These are phyloP conservation scores for Monosporascus sp. DNA, from an alignment of 2,329 filamentous ascomycete species.

Conservation along the genomic window DNA sequence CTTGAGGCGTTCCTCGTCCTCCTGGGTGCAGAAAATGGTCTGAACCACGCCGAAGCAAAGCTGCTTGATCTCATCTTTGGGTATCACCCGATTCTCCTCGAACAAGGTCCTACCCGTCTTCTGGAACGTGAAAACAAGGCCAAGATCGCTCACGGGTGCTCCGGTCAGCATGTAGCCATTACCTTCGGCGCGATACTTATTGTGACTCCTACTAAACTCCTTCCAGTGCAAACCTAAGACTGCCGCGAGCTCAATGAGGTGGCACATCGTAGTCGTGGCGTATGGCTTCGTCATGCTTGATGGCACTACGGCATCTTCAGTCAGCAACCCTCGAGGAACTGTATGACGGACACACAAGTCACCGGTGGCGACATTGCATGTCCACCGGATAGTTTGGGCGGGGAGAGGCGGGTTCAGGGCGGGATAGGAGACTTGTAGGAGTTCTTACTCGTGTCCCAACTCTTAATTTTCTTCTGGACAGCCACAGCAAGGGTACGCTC, in stretches of 20 bases:
- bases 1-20: constrained; percentile 34
- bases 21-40: constrained; percentile 42
- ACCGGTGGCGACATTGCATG: neutral
- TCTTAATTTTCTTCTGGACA: constrained; percentile 14
- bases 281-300: constrained; percentile 25
- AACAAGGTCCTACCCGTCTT: constrained; percentile 45
- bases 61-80: constrained; percentile 47
- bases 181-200: constrained; percentile 50
- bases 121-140: constrained; percentile 50
- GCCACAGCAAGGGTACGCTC: constrained; percentile 13
- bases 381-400: neutral
- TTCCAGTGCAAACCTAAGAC: constrained; percentile 55
- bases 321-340: neutral
- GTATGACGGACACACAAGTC: neutral
- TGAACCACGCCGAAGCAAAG: constrained; percentile 51
- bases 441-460: constrained; percentile 16
- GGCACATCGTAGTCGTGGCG: constrained; percentile 48
- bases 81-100: constrained; percentile 45
- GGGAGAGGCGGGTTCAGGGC: neutral
- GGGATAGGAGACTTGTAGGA: neutral
- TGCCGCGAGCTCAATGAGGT: constrained; percentile 49
- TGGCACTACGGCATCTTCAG: constrained; percentile 6
- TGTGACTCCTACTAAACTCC: constrained; percentile 46
- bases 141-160: constrained; percentile 41
- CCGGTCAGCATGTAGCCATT: constrained; percentile 49